Conservation (phyloP, 768 basidiomycete genomes). For the Suillus occidentalis region DNA sequence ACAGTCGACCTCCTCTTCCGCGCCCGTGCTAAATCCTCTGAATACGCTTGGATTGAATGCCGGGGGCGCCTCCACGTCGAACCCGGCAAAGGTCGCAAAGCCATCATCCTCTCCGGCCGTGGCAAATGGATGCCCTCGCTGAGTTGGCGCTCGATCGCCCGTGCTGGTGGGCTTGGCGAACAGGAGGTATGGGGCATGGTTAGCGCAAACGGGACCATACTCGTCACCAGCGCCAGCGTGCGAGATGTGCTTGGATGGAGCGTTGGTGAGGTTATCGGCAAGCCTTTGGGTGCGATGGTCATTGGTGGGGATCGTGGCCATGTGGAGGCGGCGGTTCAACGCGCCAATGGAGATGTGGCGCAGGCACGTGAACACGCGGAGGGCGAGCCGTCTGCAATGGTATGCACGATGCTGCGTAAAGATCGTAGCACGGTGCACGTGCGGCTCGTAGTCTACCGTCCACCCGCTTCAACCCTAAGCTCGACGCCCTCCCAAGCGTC, state of each 20-base stretch:
- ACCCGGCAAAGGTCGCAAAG: conserved; percentile 91
- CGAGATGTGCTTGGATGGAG: conserved; percentile 68
- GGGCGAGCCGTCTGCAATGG: conserved; percentile 26
- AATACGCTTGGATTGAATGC: conserved; percentile 88
- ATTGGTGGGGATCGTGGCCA: conserved; percentile 22
- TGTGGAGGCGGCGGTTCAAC: conserved; percentile 16
- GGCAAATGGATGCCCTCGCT: conserved; percentile 65
- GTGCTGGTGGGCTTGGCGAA: conserved; percentile 47
- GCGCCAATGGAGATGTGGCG: conserved; percentile 16
- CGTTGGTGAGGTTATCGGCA: conserved; percentile 52
- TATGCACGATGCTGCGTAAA: conserved; percentile 41
- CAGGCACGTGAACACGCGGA: conserved; percentile 22
- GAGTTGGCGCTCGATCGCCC: conserved; percentile 56
- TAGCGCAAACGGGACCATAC: conserved; percentile 44
- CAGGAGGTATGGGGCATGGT: conserved; percentile 59
- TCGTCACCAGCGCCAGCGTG: conserved; percentile 50
- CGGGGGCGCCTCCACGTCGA: conserved; percentile 89
- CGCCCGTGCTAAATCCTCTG: conserved; percentile 58
- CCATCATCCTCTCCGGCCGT: conserved; percentile 87
- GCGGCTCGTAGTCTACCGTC: conserved; percentile 39
- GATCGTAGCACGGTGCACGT: conserved; percentile 32
- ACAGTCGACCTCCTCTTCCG: conserved; percentile 86
- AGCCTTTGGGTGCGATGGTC: conserved; percentile 41
- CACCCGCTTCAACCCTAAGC: conserved; percentile 18
- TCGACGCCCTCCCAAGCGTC: neutral